phyloP scores from a whole-genome alignment of 1,284 basidiomycete species.

The Ceratobasidium sp. region DNA sequence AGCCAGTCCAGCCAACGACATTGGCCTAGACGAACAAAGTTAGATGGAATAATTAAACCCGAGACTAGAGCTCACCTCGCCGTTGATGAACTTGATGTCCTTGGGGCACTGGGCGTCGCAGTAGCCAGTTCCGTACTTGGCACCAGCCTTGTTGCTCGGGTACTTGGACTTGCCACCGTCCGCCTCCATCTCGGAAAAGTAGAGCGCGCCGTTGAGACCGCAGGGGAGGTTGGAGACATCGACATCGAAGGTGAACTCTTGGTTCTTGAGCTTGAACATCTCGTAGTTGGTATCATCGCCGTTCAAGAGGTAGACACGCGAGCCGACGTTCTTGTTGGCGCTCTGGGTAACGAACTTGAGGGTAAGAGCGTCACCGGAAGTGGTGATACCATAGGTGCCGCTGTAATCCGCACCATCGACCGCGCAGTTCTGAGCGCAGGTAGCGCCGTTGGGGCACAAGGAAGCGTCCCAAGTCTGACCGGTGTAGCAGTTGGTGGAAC shows the following conservation, averaged over 20 bases:
- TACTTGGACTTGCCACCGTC: conserved; percentile 61
- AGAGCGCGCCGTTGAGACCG: conserved; percentile 62
- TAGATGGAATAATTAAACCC: background rate
- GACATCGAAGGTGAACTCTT: conserved; percentile 66
- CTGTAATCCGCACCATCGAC: conserved; percentile 66
- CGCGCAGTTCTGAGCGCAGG: conserved; percentile 61
- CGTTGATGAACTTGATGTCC: conserved; percentile 58
- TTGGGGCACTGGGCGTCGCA: conserved; percentile 65
- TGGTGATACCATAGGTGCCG: conserved; percentile 57
- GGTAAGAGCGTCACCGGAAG: conserved; percentile 56
- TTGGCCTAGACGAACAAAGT: conserved; percentile 32
- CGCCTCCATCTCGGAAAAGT: conserved; percentile 60
- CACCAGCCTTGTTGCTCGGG: conserved; percentile 63
- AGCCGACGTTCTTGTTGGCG: conserved; percentile 57
- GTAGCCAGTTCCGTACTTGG: conserved; percentile 64
- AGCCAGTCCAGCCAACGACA: conserved; percentile 10
- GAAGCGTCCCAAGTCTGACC: conserved; percentile 47
- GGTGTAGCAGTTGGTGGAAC: conserved; percentile 57
- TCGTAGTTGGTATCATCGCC: conserved; percentile 30
- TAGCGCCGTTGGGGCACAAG: conserved; percentile 56
- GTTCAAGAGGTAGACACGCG: conserved; percentile 61
- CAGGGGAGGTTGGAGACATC: conserved; percentile 62
- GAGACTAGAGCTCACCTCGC: conserved; percentile 49
- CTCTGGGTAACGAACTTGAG: conserved; percentile 59
- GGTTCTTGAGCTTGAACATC: conserved; percentile 52